These are phyloP conservation scores for Xerocomus cyaneibrunnescens DNA, from an alignment of 1,284 basidiomycete genomes.

Conservation along the genomic window DNA sequence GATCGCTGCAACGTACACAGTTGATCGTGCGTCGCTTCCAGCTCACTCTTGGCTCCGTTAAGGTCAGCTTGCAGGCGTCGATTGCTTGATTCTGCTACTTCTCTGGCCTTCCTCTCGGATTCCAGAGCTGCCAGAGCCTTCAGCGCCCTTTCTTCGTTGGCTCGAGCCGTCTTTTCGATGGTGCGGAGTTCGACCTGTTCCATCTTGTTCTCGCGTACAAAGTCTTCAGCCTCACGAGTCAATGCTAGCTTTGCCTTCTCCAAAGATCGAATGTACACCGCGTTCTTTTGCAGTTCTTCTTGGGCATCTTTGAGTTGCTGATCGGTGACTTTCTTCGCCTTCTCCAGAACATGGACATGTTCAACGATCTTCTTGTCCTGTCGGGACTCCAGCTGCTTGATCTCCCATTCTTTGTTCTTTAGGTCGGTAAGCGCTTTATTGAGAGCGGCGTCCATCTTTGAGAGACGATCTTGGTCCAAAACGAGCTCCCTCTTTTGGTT, in stretches of 20 bases:
- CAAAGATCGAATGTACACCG: conserved; percentile 77
- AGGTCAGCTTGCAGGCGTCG: conserved; percentile 62
- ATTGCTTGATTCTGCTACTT: conserved; percentile 60
- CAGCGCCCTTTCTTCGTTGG: conserved; percentile 57
- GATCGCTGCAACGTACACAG: conserved; percentile 54
- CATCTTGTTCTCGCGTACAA: conserved; percentile 72
- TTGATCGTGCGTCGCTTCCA: conserved; percentile 54
- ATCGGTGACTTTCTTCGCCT: conserved; percentile 95
- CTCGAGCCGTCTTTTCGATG: conserved; percentile 63
- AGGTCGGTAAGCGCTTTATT: conserved; percentile 79
- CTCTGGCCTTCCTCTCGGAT: conserved; percentile 61
- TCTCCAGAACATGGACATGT: conserved; percentile 96
- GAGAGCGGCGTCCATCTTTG: conserved; percentile 78
- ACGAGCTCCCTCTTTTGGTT: conserved; percentile 68
- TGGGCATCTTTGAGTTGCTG: conserved; percentile 85
- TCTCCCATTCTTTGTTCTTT: conserved; percentile 82
- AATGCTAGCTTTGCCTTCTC: conserved; percentile 80
- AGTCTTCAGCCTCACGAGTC: conserved; percentile 83
- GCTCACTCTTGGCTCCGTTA: conserved; percentile 50
- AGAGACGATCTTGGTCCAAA: conserved; percentile 67
- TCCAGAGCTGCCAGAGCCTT: conserved; percentile 62
- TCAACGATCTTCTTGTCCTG: conserved; percentile 99
- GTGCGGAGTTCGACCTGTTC: conserved; percentile 67
- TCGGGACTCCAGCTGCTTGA: conserved; percentile 80
- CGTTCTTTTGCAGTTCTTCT: conserved; percentile 71